Conservation (phyloP, 2,329 filamentous ascomycete species). For the Ophiocordyceps camponoti-leonardi region DNA sequence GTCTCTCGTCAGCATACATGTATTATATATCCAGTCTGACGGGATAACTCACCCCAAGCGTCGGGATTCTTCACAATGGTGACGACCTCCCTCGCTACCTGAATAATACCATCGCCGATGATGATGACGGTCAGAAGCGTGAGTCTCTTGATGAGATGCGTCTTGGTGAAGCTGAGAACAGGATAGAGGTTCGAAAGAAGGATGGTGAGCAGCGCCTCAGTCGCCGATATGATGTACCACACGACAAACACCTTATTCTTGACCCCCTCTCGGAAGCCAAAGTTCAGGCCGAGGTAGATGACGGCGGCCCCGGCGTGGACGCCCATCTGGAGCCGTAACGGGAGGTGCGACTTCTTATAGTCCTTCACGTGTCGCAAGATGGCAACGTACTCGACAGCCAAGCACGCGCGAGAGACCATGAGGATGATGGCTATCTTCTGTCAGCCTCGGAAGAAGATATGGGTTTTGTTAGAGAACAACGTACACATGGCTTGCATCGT, state of each 20-base stretch:
- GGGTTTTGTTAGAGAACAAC: neutral
- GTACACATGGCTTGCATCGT: constrained; percentile 1
- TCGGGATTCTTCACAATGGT: constrained; percentile 25
- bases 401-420: constrained; percentile 31
- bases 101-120: constrained; percentile 47
- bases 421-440: constrained; percentile 23
- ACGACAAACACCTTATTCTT: constrained; percentile 18
- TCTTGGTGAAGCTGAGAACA: constrained; percentile 42
- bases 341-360: constrained; percentile 17
- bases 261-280: constrained; percentile 15
- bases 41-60: constrained; percentile 20
- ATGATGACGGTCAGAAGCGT: constrained; percentile 48
- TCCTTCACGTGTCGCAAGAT: constrained; percentile 24
- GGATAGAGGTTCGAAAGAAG: constrained; percentile 34
- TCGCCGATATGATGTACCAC: constrained; percentile 35
- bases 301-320: constrained; percentile 16
- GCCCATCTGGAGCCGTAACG: constrained; percentile 17
- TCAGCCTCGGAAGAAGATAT: neutral
- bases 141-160: constrained; percentile 46
- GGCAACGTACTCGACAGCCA: constrained; percentile 35
- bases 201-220: constrained; percentile 35
- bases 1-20: neutral
- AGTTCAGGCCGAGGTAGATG: constrained; percentile 24
- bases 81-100: constrained; percentile 33
- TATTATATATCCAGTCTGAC: too few relatives aligned